Base-by-base conservation (phyloP, 2,329 filamentous ascomycete species). In the Pseudogymnoascus sp. region DNA sequence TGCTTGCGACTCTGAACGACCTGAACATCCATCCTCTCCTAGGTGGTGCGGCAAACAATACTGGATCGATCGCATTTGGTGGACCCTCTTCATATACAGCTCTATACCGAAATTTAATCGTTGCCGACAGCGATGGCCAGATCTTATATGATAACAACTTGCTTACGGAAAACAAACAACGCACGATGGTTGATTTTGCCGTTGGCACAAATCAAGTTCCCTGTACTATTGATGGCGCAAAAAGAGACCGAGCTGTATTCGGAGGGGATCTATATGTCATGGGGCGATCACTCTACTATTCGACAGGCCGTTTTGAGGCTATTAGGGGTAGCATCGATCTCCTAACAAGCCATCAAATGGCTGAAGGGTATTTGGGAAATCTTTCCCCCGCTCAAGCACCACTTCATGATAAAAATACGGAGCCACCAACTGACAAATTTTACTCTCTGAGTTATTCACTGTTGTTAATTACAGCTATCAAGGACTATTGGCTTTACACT, bases 381-480 rank as follows among this genome's bases (percentile, higher is more conserved):
- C 40, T 69, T 25, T 64, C 62, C 61, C 67, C 66, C 6, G 66
- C 68, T 5, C 66, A 69, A 56, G 63, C 66, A 21, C 67, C 64
- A 12, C 23, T 65, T 5, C 62, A 67, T 28, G 60, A 62, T 38
- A 65, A 63, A 31, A 11, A 42, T 2, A 38, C 33, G 2, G 65
- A 68, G 25, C 66, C 67, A 35, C 67, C 66, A 59, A 68, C 66
- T 7, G 66, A 67, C 11, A 64, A 63, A 8, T 69, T 69, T 31
- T 69, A 68, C 47, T 68, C 67, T 5, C 63, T 69, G 14, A 69
- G 66, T 40, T 69, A 68, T 40, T 65, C 67, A 2, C 53, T 69
- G 7, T 40, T 68, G 2, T 47, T 68, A 12, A 35, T 68, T 5
- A 67, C 68, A n/a, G 66, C 66, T 1, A 66, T 66, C 47, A 69